A percentile compares a stretch with the other conserved stretches of the same genome.
Evolutionary conservation across 306 rosid species (phyloP).

Genomic region (Gleditsia sinensis): DNA sequence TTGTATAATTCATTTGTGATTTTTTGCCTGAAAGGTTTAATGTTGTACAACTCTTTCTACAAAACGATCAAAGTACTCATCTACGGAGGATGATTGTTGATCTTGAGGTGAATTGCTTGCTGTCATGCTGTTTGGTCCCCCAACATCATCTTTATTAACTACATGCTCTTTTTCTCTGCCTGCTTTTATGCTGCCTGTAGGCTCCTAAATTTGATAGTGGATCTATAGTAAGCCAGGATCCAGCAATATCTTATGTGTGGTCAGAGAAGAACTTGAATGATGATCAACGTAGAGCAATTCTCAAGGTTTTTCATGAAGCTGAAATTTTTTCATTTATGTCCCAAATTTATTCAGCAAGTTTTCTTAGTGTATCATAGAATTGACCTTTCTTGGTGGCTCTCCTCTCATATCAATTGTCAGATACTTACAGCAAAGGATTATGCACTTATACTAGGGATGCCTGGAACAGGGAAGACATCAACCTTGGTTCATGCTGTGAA

Average conservation of each 20-base stretch:
- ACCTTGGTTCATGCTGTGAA: conserved; percentile 98
- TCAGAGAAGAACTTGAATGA: conserved; percentile 76
- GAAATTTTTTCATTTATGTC: conserved; percentile 24
- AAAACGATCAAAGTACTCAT: conserved; percentile 60
- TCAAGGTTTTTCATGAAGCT: conserved; percentile 62
- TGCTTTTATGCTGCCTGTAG: conserved; percentile 47
- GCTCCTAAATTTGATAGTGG: conserved; percentile 94
- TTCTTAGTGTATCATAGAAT: conserved; percentile 19
- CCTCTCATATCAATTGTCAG: conserved; percentile 47
- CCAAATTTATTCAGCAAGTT: conserved; percentile 24
- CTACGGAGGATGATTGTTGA: conserved; percentile 88
- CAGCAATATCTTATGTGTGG: conserved; percentile 86
- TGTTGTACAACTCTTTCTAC: conserved; percentile 77
- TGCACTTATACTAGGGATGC: conserved; percentile 95
- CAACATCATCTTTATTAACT: conserved; percentile 6
- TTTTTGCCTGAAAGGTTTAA: conserved; percentile 67
- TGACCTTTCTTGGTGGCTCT: conserved; percentile 23
- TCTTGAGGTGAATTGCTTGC: conserved; percentile 60
- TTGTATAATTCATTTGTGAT: conserved; percentile 39
- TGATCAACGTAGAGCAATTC: conserved; percentile 90
- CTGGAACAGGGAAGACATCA: conserved; percentile 98
- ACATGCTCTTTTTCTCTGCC: conserved; percentile 27
- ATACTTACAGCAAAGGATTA: conserved; percentile 92
- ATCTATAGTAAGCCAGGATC: conserved; percentile 83
- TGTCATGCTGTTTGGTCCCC: conserved; percentile 9